Evolutionary conservation across 345 rosid genomes (phyloP).

Genomic region (Moricandia arvensis): DNA sequence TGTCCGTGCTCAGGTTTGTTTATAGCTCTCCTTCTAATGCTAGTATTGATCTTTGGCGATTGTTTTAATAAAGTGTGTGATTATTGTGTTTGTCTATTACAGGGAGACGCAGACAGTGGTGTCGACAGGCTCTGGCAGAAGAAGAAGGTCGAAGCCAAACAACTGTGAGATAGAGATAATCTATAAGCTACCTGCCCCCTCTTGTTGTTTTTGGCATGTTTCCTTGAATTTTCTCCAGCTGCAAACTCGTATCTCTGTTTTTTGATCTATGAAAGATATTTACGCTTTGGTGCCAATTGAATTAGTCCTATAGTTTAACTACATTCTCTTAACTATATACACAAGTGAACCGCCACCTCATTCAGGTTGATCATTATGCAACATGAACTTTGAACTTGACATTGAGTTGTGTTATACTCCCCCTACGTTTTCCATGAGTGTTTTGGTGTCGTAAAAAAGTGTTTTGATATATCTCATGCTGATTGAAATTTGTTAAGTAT

Average conservation of each 20-base stretch:
- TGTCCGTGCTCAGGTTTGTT: slow-evolving; percentile 65
- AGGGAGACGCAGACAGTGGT: slow-evolving; percentile 77
- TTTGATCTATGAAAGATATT: slow-evolving; percentile 12
- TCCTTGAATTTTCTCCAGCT: background rate
- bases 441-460: no score
- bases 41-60: background rate
- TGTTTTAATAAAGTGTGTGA: background rate
- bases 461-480: no score
- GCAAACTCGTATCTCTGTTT: background rate
- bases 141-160: slow-evolving; percentile 39
- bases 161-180: background rate
- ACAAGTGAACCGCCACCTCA: background rate
- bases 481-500: no score
- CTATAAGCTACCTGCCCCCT: background rate
- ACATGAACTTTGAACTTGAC: no score
- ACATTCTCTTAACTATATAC: background rate
- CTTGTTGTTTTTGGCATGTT: background rate
- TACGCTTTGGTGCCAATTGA: background rate
- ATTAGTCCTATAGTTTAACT: background rate
- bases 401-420: no score
- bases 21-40: background rate
- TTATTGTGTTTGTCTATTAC: background rate
- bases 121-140: slow-evolving; percentile 66
- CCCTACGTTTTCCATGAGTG: no score
- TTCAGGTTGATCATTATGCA: no score